Percentiles rank a stretch among this genome's conserved stretches.
These are phyloP conservation scores for Boletus rufocinnamomeus DNA, from an alignment of 768 basidiomycete genomes.

Conservation along the genomic window DNA sequence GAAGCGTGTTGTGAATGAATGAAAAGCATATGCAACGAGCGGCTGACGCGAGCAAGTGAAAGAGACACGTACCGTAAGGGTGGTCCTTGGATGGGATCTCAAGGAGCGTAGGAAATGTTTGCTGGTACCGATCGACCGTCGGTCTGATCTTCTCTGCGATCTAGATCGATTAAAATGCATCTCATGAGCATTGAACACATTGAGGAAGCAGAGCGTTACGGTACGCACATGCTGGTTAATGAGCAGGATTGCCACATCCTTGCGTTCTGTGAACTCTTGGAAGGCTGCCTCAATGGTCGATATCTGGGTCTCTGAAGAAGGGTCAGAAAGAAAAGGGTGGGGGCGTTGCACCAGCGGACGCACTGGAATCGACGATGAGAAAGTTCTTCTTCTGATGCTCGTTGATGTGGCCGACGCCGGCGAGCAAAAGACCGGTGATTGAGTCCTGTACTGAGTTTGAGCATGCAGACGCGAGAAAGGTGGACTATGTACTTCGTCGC, in stretches of 20 bases:
- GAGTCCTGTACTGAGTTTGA: slow-evolving; percentile 68
- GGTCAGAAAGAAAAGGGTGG: slow-evolving; percentile 12
- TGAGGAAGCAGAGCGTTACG: slow-evolving; percentile 3
- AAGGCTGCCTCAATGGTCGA: slow-evolving; percentile 90
- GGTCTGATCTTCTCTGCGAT: slow-evolving; percentile 97
- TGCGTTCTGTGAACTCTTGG: slow-evolving; percentile 91
- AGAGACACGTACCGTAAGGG: slow-evolving; percentile 76
- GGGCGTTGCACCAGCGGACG: slow-evolving; percentile 31
- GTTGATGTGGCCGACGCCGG: slow-evolving; percentile 91
- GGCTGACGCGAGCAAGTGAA: slow-evolving; percentile 1
- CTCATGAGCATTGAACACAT: slow-evolving; percentile 7
- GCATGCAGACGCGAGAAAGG: slow-evolving; percentile 1
- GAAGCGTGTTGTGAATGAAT: slow-evolving; percentile 23
- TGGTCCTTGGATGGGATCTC: slow-evolving; percentile 99
- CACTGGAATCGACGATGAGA: slow-evolving; percentile 91
- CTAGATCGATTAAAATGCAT: slow-evolving; percentile 43
- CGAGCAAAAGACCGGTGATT: slow-evolving; percentile 92
- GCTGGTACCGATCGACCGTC: slow-evolving; percentile 91
- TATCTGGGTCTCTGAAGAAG: slow-evolving; percentile 77
- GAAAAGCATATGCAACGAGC: slow-evolving; percentile 10
- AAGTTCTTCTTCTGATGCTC: slow-evolving; percentile 97
- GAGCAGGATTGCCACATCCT: slow-evolving; percentile 93
- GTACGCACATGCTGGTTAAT: slow-evolving; percentile 95
- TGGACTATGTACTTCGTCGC: slow-evolving; percentile 75
- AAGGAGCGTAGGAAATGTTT: slow-evolving; percentile 93